Conservation (phyloP, 129 eudicot species). For the Centaurea solstitialis region DNA sequence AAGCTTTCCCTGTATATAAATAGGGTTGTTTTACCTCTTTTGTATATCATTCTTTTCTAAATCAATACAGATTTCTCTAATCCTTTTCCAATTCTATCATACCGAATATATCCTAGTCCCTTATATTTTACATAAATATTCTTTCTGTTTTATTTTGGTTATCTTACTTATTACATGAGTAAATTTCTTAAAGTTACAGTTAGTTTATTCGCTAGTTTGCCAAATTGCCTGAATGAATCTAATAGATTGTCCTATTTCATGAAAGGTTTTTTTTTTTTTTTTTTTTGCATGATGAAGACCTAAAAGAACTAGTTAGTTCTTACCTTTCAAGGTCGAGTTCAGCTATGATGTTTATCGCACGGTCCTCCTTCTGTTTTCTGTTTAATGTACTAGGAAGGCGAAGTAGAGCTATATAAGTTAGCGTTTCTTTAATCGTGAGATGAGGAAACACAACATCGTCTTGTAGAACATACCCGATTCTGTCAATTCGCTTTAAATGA, state of each 20-base stretch:
- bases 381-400: conserved; percentile 44
- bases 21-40: too few relatives aligned
- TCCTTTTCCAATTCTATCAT: too few relatives aligned
- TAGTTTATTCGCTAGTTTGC: not conserved
- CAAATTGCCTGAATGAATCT: too few relatives aligned
- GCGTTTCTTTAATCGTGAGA: conserved; percentile 41
- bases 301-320: not conserved
- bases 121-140: not conserved
- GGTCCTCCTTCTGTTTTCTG: conserved; percentile 33
- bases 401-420: conserved; percentile 38
- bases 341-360: conserved; percentile 31
- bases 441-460: conserved; percentile 45
- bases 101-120: too few relatives aligned
- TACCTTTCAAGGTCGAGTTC: conserved; percentile 48
- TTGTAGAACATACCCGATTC: conserved; percentile 44
- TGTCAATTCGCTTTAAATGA: not conserved
- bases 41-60: too few relatives aligned
- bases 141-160: not conserved
- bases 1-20: too few relatives aligned
- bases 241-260: too few relatives aligned
- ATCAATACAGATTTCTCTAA: too few relatives aligned
- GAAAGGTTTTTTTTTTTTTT: too few relatives aligned
- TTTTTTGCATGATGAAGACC: not conserved
- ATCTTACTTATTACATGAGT: not conserved
- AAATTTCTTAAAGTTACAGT: not conserved